Conservation (phyloP, 2,329 filamentous ascomycete genomes). For the Westerdykella aurantiaca region DNA sequence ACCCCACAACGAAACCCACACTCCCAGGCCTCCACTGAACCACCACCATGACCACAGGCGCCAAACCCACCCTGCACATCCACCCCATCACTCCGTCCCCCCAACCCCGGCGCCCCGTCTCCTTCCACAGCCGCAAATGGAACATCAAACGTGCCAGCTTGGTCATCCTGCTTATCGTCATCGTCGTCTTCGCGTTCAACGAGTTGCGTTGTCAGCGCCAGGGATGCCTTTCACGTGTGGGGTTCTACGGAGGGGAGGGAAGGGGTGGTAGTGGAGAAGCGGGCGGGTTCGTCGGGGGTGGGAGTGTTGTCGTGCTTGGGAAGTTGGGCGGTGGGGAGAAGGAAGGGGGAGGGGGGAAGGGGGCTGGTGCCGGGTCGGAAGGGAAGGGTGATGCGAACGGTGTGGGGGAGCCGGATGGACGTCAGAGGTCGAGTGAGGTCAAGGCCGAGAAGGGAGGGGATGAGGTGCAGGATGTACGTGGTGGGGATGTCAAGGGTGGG, state of each 20-base stretch:
- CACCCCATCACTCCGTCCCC: neutral
- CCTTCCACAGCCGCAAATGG: slow-evolving; percentile 3
- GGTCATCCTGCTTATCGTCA: neutral
- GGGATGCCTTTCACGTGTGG: slow-evolving; percentile 5
- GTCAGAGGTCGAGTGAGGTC: too few relatives aligned
- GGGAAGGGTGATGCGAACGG: neutral
- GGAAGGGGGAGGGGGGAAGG: neutral
- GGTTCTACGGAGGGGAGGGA: slow-evolving; percentile 1
- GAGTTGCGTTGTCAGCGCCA: slow-evolving; percentile 7
- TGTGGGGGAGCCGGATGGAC: neutral
- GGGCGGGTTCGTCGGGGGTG: too few relatives aligned
- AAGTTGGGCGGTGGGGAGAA: neutral
- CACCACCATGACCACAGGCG: neutral
- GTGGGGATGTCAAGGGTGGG: slow-evolving; percentile 1
- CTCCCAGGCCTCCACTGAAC: neutral
- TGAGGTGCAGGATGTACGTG: neutral
- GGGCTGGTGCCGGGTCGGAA: neutral
- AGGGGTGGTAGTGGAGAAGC: neutral
- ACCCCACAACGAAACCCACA: too few relatives aligned
- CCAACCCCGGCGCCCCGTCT: neutral
- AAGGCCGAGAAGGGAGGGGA: neutral
- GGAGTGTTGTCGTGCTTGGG: too few relatives aligned
- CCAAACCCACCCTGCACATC: neutral
- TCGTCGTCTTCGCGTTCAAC: slow-evolving; percentile 6
- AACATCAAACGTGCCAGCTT: slow-evolving; percentile 1